Conservation (phyloP, 495 filamentous ascomycete genomes). For the Sporormia fimetaria region DNA sequence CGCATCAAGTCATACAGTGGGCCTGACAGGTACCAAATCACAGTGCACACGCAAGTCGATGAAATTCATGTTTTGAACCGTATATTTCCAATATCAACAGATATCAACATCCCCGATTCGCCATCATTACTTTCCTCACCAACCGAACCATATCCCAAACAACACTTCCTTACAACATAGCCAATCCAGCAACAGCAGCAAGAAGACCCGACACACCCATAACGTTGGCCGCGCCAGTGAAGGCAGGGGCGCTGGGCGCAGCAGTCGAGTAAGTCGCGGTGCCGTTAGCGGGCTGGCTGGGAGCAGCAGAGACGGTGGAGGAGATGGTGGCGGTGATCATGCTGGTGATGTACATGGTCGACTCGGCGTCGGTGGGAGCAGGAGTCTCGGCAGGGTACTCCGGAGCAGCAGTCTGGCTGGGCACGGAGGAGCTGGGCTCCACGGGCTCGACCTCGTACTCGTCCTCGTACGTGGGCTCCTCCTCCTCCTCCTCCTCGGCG, state of each 20-base stretch:
- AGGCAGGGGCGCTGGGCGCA: not conserved
- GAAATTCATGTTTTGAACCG: too few relatives aligned
- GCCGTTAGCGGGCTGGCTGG: not conserved
- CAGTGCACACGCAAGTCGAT: too few relatives aligned
- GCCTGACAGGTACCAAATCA: too few relatives aligned
- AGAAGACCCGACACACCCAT: constrained; percentile 2
- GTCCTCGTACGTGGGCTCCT: not conserved
- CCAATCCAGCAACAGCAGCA: constrained; percentile 3
- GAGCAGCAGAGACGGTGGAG: not conserved
- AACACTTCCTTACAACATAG: constrained; percentile 5
- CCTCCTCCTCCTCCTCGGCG: not conserved
- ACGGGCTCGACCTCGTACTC: not conserved
- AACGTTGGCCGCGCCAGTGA: constrained; percentile 5
- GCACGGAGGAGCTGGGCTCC: not conserved
- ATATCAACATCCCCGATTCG: too few relatives aligned
- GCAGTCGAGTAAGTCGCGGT: not conserved
- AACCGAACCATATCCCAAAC: too few relatives aligned
- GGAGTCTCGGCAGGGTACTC: not conserved
- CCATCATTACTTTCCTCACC: too few relatives aligned
- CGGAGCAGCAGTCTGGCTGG: not conserved
- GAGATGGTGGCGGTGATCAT: not conserved
- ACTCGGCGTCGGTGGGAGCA: not conserved
- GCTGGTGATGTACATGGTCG: not conserved
- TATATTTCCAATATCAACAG: too few relatives aligned
- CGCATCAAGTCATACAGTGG: too few relatives aligned